Base-by-base conservation (phyloP, 2,329 filamentous ascomycete genomes). In the Neofusicoccum laricinum region DNA sequence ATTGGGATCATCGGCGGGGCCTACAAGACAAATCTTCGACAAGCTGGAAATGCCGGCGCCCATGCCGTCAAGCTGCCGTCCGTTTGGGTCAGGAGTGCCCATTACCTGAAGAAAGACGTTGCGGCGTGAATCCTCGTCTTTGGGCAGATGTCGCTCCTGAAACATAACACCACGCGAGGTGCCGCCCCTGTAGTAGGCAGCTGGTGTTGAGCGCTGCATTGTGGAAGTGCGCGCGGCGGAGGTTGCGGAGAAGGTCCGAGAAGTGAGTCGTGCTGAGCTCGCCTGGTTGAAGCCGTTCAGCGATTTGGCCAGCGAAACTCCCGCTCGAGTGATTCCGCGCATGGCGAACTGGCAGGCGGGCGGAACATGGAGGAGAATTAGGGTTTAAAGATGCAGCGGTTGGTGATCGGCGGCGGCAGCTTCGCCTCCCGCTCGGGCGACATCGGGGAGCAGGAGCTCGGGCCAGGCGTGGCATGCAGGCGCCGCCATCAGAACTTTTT, bases 1-100 rank as follows among this genome's bases (percentile, higher is more conserved):
- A 30, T 81, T 82, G 0, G 73, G 66, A 15, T 80, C 77, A 2
- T 75, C 71, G 2, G 86, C 81, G 0, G 78, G 78, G 2, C 82
- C 84, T 1, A 93, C 81, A 1, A 93, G 80, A 75, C 89, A 90
- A 17, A 92, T 81, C 74, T 93, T 93, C 64, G 86, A 89, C 2
- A 90, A 84, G 48, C 85, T 88, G 10, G 88, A 90, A 63, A 89
- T 80, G 3, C 89, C 89, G 0, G 86, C 88, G 2, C 89, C 89
- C 75, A 92, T 83, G 8, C 90, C 89, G 72, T 92, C 83, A 0
- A 93, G 85, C 75, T 93, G 90, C 0, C 90, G 83, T 0, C 86
- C 88, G 73, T 88, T 82, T 0, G 82, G 79, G 69, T 92, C 90
- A 0, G 87, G 88, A 3, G 85, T 86, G 36, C 88, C 88, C 75